Percentiles rank a stretch among this genome's conserved stretches.
Evolutionary conservation across 495 filamentous ascomycete genomes (phyloP).

Genomic region (Xylaria scruposa): DNA sequence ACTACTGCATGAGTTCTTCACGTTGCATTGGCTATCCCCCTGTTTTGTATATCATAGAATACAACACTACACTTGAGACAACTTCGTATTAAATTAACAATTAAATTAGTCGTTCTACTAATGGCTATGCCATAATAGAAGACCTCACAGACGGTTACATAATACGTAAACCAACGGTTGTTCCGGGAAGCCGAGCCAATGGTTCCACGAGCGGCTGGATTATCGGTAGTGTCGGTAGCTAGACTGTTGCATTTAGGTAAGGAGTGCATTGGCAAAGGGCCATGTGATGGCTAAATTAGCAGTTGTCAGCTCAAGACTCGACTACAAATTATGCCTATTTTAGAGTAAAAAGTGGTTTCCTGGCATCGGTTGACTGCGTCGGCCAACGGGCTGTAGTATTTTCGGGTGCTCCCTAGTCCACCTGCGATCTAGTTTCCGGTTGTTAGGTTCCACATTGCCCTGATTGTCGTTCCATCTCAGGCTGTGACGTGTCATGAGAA

Average conservation of each 20-base stretch:
- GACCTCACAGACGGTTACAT: neutral
- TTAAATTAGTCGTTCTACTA: neutral
- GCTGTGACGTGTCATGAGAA: conserved; percentile 6
- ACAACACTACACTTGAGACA: neutral
- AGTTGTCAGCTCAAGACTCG: neutral
- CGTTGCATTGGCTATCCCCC: neutral
- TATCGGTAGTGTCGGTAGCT: neutral
- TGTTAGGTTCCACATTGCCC: neutral
- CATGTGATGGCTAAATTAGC: neutral
- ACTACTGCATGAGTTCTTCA: neutral
- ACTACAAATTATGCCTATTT: neutral
- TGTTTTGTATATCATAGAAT: neutral
- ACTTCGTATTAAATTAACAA: neutral
- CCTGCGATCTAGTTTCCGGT: neutral
- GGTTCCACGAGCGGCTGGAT: neutral
- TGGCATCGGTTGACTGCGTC: neutral
- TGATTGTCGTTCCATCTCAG: neutral
- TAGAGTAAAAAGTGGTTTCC: neutral
- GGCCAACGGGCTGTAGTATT: too few relatives aligned
- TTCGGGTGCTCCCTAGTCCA: neutral
- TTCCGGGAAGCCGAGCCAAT: neutral
- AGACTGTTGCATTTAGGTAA: neutral
- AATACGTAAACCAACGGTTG: neutral
- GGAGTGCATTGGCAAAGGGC: neutral
- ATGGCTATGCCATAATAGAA: neutral